Percentiles rank a stretch among this genome's conserved stretches.
These are phyloP conservation scores for Castanea mollissima DNA, from an alignment of 306 rosid genomes.

Conservation along the genomic window DNA sequence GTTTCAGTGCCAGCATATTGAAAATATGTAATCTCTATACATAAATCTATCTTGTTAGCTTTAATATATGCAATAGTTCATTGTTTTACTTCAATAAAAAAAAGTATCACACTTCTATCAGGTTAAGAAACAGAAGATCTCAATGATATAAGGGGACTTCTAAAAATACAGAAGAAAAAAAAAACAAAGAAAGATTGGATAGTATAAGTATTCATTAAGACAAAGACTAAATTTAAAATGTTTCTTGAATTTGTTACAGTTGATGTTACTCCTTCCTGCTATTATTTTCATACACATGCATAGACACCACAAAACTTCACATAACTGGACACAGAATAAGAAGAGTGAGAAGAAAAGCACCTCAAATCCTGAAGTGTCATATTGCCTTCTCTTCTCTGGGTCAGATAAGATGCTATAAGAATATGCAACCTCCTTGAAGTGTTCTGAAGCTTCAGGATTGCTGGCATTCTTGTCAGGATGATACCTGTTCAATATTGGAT, in stretches of 20 bases:
- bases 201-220: background rate
- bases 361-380: slow-evolving; percentile 96
- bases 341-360: slow-evolving; percentile 36
- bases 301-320: background rate
- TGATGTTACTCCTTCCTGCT: background rate
- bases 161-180: too few species aligned
- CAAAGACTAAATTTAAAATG: background rate
- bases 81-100: background rate
- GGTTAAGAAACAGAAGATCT: background rate
- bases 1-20: background rate
- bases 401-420: slow-evolving; percentile 94
- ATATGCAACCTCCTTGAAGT: slow-evolving; percentile 93
- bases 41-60: background rate
- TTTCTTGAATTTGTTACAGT: background rate
- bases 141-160: background rate
- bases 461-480: slow-evolving; percentile 95
- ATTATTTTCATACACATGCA: background rate
- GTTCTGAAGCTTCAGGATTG: slow-evolving; percentile 94
- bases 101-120: background rate
- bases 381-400: slow-evolving; percentile 96
- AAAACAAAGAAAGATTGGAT: background rate
- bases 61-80: background rate
- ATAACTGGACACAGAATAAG: background rate
- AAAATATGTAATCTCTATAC: background rate
- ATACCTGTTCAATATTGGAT: slow-evolving; percentile 47